Evolutionary conservation across 345 rosid species (phyloP).

Genomic region (Stellera chamaejasme): DNA sequence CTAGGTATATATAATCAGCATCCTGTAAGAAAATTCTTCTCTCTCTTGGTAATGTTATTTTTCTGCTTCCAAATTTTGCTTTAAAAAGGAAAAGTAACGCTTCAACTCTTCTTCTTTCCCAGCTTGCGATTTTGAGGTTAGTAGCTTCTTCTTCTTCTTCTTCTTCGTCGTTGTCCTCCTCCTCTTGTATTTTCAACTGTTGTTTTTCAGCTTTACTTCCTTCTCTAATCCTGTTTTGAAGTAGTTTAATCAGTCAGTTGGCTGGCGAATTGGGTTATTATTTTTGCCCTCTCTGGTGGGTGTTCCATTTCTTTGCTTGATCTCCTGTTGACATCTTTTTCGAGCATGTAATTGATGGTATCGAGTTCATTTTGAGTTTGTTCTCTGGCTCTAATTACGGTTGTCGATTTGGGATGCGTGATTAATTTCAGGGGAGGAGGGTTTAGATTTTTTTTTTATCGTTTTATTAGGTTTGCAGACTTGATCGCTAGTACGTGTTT

Average conservation of each 20-base stretch:
- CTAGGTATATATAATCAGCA: conserved; percentile 35
- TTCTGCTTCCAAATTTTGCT: conserved; percentile 15
- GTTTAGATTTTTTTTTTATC: conserved; percentile 11
- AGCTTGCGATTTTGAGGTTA: conserved; percentile 32
- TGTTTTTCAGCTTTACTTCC: not conserved
- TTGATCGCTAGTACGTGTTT: conserved; percentile 2
- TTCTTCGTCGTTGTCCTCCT: not conserved
- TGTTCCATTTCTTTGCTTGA: conserved; percentile 9
- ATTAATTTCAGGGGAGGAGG: conserved; percentile 8
- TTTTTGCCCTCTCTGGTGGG: not conserved
- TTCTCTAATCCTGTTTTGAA: not conserved
- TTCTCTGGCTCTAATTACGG: conserved; percentile 9
- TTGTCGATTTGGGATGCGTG: conserved; percentile 13
- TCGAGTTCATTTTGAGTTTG: conserved; percentile 9
- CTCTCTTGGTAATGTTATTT: not conserved
- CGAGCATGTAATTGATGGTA: conserved; percentile 12
- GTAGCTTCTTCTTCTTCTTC: conserved; percentile 12
- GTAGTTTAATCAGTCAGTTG: not conserved
- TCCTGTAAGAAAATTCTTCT: conserved; percentile 2
- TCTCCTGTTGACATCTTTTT: conserved; percentile 14
- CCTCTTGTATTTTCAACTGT: not conserved
- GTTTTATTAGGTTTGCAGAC: not conserved
- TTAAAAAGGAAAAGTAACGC: conserved; percentile 22
- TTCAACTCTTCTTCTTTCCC: conserved; percentile 19
- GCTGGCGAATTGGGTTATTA: not conserved